Base-by-base conservation (phyloP, 2,329 filamentous ascomycete species). In the Ceratocystiopsis sp. region DNA sequence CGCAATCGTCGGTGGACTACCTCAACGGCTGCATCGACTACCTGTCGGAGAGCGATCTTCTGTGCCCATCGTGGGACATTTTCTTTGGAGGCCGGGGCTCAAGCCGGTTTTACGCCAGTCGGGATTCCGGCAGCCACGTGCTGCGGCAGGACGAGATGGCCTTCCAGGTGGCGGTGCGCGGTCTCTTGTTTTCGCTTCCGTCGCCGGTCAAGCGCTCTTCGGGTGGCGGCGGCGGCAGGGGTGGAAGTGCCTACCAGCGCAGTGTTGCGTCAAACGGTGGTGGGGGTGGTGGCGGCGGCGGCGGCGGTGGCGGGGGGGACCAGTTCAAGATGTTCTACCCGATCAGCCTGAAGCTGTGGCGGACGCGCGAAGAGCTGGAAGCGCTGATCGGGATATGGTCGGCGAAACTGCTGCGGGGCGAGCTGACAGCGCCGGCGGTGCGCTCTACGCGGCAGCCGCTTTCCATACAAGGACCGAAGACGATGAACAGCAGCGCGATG, bases 301-400 rank as follows among this genome's bases (percentile, higher is more conserved):
- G 53, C 55, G 52, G 63, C 54, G 58, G 67, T 47, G 55, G 61
- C 50, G 59, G 66, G 40, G 60, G 63, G 2, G 83, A 86, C 53
- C 73, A 81, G 0, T 80, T 78, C 62, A 87, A 83, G 55, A 94
- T 98, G 84, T 93, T 87, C 51, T 98, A 91, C 54, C 91, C 91
- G 0, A 78, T 78, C 0, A 85, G 81, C 44, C 64, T 93, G 37
- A 85, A 85, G 52, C 60, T 95, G 12, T 94, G 87, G 85, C 73
- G 80, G 46, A 72, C 77, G 44, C 80, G 75, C 49, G 87, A 96
- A 56, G 87, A 95, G 56, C 69, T 89, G 7, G 80, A 84, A 47
- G 77, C 74, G 0, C 58, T 84, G 1, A 63, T 93, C 1, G 80
- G 85, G 45, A 54, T 79, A 45, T 84, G 81, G 69, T 74, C 78